Evolutionary conservation across 2,329 filamentous ascomycete genomes (phyloP).

Genomic region (Aspergillus pseudoviridinutans): DNA sequence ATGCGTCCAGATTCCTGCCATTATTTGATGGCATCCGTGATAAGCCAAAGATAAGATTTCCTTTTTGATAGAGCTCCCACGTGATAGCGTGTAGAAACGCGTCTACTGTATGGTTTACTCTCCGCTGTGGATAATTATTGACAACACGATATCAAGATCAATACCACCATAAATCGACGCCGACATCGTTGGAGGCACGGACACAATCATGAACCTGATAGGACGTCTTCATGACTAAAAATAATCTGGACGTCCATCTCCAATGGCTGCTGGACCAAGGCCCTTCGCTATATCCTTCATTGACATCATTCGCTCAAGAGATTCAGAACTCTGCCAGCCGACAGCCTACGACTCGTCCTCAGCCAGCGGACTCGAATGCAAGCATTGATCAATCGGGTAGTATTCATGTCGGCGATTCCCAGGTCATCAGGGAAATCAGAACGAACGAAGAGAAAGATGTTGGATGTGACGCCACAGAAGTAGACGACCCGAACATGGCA

Average conservation of each 20-base stretch:
- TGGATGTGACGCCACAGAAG: constrained; percentile 11
- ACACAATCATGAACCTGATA: constrained; percentile 24
- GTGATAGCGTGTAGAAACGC: constrained; percentile 24
- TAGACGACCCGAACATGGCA: constrained; percentile 39
- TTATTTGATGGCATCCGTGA: not conserved
- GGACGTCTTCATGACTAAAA: constrained; percentile 46
- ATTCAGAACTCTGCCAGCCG: constrained; percentile 11
- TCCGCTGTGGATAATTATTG: not conserved
- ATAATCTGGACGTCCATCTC: constrained; percentile 44
- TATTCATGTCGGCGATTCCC: constrained; percentile 10
- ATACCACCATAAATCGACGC: not conserved
- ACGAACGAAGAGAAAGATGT: constrained; percentile 21
- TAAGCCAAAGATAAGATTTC: not conserved
- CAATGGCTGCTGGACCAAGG: constrained; percentile 45
- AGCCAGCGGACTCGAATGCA: not conserved
- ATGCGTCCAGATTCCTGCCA: not conserved
- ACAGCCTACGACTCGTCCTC: constrained; percentile 1
- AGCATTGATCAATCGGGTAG: constrained; percentile 5
- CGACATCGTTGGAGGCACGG: constrained; percentile 3
- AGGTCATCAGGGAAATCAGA: constrained; percentile 1
- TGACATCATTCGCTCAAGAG: constrained; percentile 26
- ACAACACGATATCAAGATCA: not conserved
- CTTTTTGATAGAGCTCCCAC: constrained; percentile 9
- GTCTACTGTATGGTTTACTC: constrained; percentile 6
- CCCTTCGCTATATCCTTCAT: constrained; percentile 29